Conservation (phyloP, 2,329 filamentous ascomycete species). For the Talaromyces sp. region DNA sequence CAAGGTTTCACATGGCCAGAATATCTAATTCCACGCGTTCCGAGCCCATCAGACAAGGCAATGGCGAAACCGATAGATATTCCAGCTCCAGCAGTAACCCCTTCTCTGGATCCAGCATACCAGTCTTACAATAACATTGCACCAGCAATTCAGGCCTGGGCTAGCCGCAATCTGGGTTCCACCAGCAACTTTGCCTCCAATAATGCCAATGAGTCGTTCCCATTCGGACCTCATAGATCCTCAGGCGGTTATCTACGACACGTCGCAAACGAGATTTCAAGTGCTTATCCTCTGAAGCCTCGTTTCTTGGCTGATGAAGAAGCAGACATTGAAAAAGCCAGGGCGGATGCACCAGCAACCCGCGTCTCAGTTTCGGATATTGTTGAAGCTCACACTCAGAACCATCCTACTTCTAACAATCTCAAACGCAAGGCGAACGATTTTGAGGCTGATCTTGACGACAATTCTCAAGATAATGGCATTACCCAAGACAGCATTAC, state of each 20-base stretch:
- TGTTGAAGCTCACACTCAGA: slow-evolving; percentile 12
- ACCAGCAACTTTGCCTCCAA: slow-evolving; percentile 1
- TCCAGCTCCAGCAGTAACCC: neutral
- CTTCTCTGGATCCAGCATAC: neutral
- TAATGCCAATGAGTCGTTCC: slow-evolving; percentile 12
- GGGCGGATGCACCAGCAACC: slow-evolving; percentile 11
- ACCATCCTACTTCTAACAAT: neutral
- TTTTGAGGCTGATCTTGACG: slow-evolving; percentile 21
- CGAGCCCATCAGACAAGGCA: slow-evolving; percentile 19
- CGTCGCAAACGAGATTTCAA: neutral
- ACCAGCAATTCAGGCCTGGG: slow-evolving; percentile 8
- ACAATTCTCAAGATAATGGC: neutral
- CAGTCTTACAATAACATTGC: neutral
- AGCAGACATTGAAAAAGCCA: neutral
- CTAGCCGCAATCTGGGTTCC: neutral
- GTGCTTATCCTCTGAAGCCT: neutral
- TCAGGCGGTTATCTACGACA: slow-evolving; percentile 11
- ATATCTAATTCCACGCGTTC: slow-evolving; percentile 10
- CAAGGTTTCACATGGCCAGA: slow-evolving; percentile 7
- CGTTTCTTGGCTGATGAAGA: neutral
- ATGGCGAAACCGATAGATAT: slow-evolving; percentile 16
- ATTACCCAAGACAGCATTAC: slow-evolving; percentile 14
- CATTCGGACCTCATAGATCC: slow-evolving; percentile 11
- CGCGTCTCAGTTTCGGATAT: slow-evolving; percentile 22
- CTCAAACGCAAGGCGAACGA: slow-evolving; percentile 33